phyloP scores from a whole-genome alignment of 805 yeast genomes.

The Candida sonorensis region DNA sequence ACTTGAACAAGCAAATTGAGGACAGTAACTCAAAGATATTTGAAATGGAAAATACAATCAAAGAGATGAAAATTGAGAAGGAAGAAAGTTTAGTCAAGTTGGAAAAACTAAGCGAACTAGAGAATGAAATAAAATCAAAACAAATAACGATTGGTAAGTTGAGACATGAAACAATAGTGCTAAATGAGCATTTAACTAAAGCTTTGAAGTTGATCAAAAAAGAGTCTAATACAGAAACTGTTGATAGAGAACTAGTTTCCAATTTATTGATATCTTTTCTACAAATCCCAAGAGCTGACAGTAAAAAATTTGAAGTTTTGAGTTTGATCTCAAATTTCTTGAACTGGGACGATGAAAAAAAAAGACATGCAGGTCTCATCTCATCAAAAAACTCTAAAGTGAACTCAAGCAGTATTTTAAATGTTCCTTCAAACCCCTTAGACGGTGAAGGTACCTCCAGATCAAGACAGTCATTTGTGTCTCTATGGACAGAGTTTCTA shows the following conservation, averaged over 20 bases:
- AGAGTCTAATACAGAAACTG: slow-evolving; percentile 65
- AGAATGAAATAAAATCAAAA: slow-evolving; percentile 57
- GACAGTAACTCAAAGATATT: slow-evolving; percentile 12
- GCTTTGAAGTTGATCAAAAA: slow-evolving; percentile 79
- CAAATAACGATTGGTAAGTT: slow-evolving; percentile 80
- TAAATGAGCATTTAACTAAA: slow-evolving; percentile 93
- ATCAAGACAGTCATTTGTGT: slow-evolving; percentile 43
- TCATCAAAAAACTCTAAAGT: slow-evolving; percentile 16
- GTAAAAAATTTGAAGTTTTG: slow-evolving; percentile 90
- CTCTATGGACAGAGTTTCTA: slow-evolving; percentile 73
- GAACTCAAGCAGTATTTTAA: slow-evolving; percentile 27
- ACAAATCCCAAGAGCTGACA: slow-evolving; percentile 84
- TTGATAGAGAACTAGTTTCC: slow-evolving; percentile 84
- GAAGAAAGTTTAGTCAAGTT: slow-evolving; percentile 16
- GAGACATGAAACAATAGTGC: slow-evolving; percentile 87
- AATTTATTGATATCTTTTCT: slow-evolving; percentile 81
- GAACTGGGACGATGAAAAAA: slow-evolving; percentile 82
- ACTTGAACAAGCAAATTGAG: slow-evolving; percentile 17
- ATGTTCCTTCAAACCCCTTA: slow-evolving; percentile 17
- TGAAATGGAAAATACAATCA: slow-evolving; percentile 16
- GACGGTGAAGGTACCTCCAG: slow-evolving; percentile 20
- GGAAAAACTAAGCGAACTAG: slow-evolving; percentile 31
- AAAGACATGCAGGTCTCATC: slow-evolving; percentile 66
- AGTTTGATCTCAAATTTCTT: slow-evolving; percentile 75
- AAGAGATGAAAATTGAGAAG: slow-evolving; percentile 4